Evolutionary conservation across 345 rosid species (phyloP).

Genomic region (Bruguiera parviflora): DNA sequence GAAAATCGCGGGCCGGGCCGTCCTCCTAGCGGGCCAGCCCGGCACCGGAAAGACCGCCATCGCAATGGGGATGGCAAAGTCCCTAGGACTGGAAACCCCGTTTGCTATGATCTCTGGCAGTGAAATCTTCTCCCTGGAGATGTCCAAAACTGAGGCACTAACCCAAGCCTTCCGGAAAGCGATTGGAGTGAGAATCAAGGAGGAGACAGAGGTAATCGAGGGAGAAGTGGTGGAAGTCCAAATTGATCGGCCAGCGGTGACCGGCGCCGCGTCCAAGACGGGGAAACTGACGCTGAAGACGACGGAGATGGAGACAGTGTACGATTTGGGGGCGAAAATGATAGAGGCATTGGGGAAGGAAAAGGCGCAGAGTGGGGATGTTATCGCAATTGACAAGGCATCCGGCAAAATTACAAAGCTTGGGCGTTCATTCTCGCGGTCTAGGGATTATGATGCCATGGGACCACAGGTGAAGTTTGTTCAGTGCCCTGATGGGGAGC

Average conservation of each 20-base stretch:
- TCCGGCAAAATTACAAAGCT: slow-evolving; percentile 86
- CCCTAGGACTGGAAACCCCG: slow-evolving; percentile 90
- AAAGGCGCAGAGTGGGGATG: slow-evolving; percentile 95
- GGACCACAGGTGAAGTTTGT: slow-evolving; percentile 94
- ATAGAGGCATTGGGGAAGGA: slow-evolving; percentile 84
- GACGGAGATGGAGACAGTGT: slow-evolving; percentile 91
- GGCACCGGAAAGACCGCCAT: slow-evolving; percentile 97
- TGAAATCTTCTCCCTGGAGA: slow-evolving; percentile 85
- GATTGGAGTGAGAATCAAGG: slow-evolving; percentile 86
- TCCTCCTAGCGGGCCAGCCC: slow-evolving; percentile 90
- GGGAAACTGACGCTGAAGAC: slow-evolving; percentile 92
- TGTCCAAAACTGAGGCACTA: slow-evolving; percentile 93
- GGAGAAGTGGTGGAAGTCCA: slow-evolving; percentile 94
- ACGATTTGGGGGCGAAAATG: slow-evolving; percentile 90
- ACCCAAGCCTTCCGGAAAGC: slow-evolving; percentile 85
- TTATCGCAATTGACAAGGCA: slow-evolving; percentile 81
- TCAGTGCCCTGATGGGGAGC: slow-evolving; percentile 94
- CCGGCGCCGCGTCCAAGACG: slow-evolving; percentile 82
- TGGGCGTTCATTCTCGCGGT: slow-evolving; percentile 88
- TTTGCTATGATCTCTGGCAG: slow-evolving; percentile 88
- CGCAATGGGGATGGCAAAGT: slow-evolving; percentile 98
- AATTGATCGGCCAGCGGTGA: slow-evolving; percentile 70
- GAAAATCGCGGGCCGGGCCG: slow-evolving; percentile 83
- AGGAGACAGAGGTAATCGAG: slow-evolving; percentile 83
- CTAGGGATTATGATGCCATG: slow-evolving; percentile 94